Base-by-base conservation (phyloP, 78 protist species). In the Dictyostelium capitatum region DNA sequence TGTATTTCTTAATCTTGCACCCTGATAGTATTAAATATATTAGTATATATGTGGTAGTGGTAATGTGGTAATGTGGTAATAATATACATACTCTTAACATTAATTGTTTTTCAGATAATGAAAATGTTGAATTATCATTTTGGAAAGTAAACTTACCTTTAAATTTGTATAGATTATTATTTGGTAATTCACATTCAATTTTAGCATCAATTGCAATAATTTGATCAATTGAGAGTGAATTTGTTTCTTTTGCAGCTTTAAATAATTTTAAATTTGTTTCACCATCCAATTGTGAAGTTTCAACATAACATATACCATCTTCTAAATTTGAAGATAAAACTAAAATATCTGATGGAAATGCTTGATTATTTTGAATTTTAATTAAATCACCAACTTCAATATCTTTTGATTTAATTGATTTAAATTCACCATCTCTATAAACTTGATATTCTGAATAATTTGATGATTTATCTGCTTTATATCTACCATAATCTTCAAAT, bases 401-500 rank as follows among this genome's bases (percentile, higher is more conserved):
- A 41, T 84, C 53, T 30, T 73, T 82, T 54, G 81, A 51, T 74
- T 28, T 20, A 9, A 23, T 25, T 4, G 41, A 15, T 14, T 4
- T 12, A 15, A 59, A 80, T 20, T 25, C 19, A 6, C 85, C 85
- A 32, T 64, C 78, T 23, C 73, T 59, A 23, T 30, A 64, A 8
- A 92, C 37, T 37, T 23, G n/a, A 14, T 37, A 83, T 12, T 37
- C 54, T 75, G 79, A 37, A 32, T 80, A 83, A 75, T 92, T 92
- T 2, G 64, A 47, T 37, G 41, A n/a, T 50, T 73, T 82, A 69
- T 92, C 96, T 1, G 90, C 53, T 69, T 84, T 37, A 37, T 79
- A 92, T 59, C 96, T 83, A 20, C 56, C 56, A 62, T n/a, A 96
- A 90, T 97, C 98, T 46, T 97, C 98, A 12, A 54, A 54, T 15